A percentile compares a stretch with the other conserved stretches of the same genome.
Conservation (phyloP, 305 asterid species). For the Rubia peregrina region DNA sequence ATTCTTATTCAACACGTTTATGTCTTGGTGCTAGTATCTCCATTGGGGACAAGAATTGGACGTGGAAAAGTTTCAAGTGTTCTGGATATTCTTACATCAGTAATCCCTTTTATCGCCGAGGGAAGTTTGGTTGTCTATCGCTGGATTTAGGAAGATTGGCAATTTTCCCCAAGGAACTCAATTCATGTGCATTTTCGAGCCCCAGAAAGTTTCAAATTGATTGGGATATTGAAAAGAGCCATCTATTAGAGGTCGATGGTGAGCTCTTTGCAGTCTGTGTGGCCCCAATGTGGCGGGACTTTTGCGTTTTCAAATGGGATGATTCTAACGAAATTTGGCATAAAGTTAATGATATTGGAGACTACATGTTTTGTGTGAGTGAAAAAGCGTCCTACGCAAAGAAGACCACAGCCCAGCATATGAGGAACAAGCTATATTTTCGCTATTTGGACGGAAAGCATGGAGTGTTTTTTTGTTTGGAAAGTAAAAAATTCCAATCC, state of each 20-base stretch:
- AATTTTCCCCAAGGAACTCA: neutral
- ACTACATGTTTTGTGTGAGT: neutral
- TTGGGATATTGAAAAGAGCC: neutral
- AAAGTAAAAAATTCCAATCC: too few species aligned
- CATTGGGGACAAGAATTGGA: neutral
- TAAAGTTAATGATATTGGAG: neutral
- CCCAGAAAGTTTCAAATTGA: too few species aligned
- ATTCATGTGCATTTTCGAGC: neutral
- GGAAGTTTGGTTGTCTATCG: neutral
- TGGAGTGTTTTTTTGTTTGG: too few species aligned
- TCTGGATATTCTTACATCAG: neutral
- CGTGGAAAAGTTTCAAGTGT: neutral
- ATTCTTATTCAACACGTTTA: neutral
- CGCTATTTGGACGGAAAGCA: too few species aligned
- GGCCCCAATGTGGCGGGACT: fast-evolving
- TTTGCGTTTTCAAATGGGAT: neutral
- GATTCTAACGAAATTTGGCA: neutral
- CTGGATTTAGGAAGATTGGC: neutral
- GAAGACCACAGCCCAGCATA: neutral
- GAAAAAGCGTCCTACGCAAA: neutral
- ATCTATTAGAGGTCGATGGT: neutral
- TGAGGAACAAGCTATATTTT: conserved; percentile 1
- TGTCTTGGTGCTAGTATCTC: neutral
- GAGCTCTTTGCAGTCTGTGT: neutral
- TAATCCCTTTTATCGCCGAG: too few species aligned